Evolutionary conservation across 139 green algal genomes (phyloP).

Genomic region (Raphidocelis subcapitata): DNA sequence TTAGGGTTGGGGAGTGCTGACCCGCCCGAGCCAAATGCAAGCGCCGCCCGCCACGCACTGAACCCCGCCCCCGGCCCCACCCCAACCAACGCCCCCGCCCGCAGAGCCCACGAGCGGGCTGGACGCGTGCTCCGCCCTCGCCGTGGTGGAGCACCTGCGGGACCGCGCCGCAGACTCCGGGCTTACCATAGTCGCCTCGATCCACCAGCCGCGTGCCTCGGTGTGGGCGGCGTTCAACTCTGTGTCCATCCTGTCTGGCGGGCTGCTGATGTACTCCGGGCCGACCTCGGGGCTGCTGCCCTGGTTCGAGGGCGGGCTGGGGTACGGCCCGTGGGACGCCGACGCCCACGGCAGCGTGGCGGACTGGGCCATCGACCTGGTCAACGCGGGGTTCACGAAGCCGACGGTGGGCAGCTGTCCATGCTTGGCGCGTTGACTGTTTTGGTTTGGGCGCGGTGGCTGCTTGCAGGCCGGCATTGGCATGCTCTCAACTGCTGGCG

Average conservation of each 20-base stretch:
- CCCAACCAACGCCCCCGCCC: too few relatives aligned
- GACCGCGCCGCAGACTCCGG: slow-evolving; percentile 35
- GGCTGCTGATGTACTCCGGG: slow-evolving; percentile 14
- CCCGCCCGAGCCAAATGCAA: too few relatives aligned
- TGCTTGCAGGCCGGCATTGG: too few relatives aligned
- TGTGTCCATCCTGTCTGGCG: slow-evolving; percentile 11
- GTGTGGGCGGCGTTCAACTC: slow-evolving; percentile 62
- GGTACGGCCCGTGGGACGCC: slow-evolving; percentile 9
- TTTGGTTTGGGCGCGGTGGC: too few relatives aligned
- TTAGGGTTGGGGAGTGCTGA: too few relatives aligned
- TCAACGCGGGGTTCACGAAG: background rate
- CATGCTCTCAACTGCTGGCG: too few relatives aligned
- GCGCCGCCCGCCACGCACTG: too few relatives aligned
- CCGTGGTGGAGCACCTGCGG: slow-evolving; percentile 48
- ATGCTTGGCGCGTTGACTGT: too few relatives aligned
- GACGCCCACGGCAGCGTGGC: slow-evolving; percentile 11
- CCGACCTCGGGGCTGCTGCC: background rate
- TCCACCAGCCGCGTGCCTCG: slow-evolving; percentile 57
- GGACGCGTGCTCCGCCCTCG: slow-evolving; percentile 59
- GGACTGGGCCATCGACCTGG: slow-evolving; percentile 36
- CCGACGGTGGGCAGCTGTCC: too few relatives aligned
- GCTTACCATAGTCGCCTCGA: slow-evolving; percentile 43
- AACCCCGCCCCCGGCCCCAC: too few relatives aligned
- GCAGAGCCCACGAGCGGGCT: slow-evolving; percentile 30
- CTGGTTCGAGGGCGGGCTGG: slow-evolving; percentile 18